Evolutionary conservation across 257 asterid genomes (phyloP).

Genomic region (Penstemon davidsonii): DNA sequence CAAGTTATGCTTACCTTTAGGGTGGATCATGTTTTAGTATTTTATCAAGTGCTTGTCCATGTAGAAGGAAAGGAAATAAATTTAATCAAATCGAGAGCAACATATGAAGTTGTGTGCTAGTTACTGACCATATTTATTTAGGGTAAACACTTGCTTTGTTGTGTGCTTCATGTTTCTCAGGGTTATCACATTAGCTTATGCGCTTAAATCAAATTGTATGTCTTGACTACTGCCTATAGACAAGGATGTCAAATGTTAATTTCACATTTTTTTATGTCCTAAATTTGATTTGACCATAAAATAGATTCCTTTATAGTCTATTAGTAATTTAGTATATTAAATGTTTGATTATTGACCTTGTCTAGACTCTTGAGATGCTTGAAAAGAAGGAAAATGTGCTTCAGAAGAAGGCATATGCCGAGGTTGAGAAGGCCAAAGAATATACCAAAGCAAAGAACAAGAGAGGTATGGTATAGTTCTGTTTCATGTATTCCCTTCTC

Average conservation of each 20-base stretch:
- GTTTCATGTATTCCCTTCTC: neutral
- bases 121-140: neutral
- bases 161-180: constrained; percentile 19
- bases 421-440: constrained; percentile 67
- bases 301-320: neutral
- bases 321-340: neutral
- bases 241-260: no score
- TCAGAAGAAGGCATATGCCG: constrained; percentile 67
- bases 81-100: neutral
- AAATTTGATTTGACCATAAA: neutral
- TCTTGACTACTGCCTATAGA: no score
- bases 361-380: constrained; percentile 73
- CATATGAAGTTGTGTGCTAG: constrained; percentile 2
- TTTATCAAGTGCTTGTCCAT: constrained; percentile 4
- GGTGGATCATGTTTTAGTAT: neutral
- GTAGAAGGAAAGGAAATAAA: neutral
- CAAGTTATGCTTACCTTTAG: no score
- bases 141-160: neutral
- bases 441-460: constrained; percentile 71
- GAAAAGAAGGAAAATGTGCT: constrained; percentile 77
- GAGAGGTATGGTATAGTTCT: constrained; percentile 44
- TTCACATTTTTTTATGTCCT: no score
- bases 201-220: neutral
- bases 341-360: constrained; percentile 5
- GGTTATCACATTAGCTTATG: constrained; percentile 1